Conservation (phyloP, 1,284 basidiomycete species). For the Leccinum subfulvum region DNA sequence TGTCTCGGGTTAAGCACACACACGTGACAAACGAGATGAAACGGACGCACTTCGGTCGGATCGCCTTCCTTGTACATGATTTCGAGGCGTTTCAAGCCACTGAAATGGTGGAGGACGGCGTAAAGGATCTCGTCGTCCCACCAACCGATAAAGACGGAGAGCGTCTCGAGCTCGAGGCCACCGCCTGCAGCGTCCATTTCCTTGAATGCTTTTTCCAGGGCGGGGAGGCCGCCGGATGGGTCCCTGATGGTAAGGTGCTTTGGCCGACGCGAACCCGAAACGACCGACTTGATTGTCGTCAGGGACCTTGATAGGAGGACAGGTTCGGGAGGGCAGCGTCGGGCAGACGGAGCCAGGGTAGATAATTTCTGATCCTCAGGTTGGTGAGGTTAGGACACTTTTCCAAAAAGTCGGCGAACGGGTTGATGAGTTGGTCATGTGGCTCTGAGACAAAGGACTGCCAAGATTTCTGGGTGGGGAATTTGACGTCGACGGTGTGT, state of each 20-base stretch:
- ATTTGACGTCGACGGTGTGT: constrained; percentile 36
- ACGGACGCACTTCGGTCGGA: constrained; percentile 26
- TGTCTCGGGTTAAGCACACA: neutral
- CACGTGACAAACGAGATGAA: neutral
- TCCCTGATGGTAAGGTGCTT: constrained; percentile 28
- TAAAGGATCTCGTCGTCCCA: constrained; percentile 34
- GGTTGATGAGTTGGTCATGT: constrained; percentile 27
- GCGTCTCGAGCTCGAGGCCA: constrained; percentile 22
- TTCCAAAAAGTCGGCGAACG: constrained; percentile 26
- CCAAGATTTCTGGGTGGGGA: constrained; percentile 34
- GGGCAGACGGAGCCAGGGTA: constrained; percentile 28
- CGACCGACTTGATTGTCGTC: constrained; percentile 29
- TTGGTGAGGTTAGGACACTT: constrained; percentile 25
- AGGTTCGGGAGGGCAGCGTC: constrained; percentile 31
- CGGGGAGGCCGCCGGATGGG: constrained; percentile 21
- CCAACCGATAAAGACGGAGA: constrained; percentile 28
- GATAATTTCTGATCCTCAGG: constrained; percentile 27
- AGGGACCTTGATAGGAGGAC: constrained; percentile 30
- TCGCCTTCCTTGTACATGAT: constrained; percentile 32
- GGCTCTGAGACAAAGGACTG: constrained; percentile 30
- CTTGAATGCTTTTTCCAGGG: constrained; percentile 29
- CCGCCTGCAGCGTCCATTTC: constrained; percentile 22
- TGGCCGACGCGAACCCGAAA: constrained; percentile 17
- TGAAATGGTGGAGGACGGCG: constrained; percentile 29
- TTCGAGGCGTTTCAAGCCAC: constrained; percentile 23